These are phyloP conservation scores for Exophiala lecanii-corni DNA, from an alignment of 2,329 filamentous ascomycete genomes.

Conservation along the genomic window DNA sequence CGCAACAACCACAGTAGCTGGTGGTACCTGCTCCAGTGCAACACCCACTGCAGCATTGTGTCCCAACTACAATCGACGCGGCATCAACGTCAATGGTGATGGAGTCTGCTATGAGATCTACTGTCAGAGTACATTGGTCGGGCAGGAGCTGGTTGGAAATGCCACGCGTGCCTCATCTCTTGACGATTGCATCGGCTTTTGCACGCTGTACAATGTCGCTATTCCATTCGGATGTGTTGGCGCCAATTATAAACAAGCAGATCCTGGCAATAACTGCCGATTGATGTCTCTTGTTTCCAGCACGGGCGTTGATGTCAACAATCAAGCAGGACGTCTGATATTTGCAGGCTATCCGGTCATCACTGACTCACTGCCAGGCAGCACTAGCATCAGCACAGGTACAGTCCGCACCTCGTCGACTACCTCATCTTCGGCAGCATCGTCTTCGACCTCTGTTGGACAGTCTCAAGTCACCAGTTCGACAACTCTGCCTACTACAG, in stretches of 20 bases:
- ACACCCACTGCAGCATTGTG: conserved; percentile 16
- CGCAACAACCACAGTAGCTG: conserved; percentile 5
- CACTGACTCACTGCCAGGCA: conserved; percentile 9
- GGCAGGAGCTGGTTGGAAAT: conserved; percentile 11
- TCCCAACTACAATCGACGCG: conserved; percentile 19
- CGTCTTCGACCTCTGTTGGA: too few relatives aligned
- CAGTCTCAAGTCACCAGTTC: neutral
- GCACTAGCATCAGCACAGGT: conserved; percentile 4
- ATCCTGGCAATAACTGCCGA: conserved; percentile 15
- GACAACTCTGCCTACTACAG: neutral
- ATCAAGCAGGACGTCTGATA: conserved; percentile 16
- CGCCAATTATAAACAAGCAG: conserved; percentile 12
- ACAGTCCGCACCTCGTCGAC: neutral
- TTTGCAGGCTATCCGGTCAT: conserved; percentile 18
- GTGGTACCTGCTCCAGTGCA: conserved; percentile 9
- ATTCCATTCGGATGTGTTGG: conserved; percentile 21
- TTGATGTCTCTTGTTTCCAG: conserved; percentile 13
- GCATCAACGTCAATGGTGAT: conserved; percentile 20
- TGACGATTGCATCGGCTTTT: conserved; percentile 14
- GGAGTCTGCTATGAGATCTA: conserved; percentile 20
- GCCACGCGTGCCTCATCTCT: conserved; percentile 11
- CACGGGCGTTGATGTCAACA: conserved; percentile 3
- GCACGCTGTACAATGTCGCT: conserved; percentile 20
- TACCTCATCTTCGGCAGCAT: neutral
- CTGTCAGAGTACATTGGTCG: conserved; percentile 15